Evolutionary conservation across 2,329 filamentous ascomycete species (phyloP).

Genomic region (Xylaria sp.): DNA sequence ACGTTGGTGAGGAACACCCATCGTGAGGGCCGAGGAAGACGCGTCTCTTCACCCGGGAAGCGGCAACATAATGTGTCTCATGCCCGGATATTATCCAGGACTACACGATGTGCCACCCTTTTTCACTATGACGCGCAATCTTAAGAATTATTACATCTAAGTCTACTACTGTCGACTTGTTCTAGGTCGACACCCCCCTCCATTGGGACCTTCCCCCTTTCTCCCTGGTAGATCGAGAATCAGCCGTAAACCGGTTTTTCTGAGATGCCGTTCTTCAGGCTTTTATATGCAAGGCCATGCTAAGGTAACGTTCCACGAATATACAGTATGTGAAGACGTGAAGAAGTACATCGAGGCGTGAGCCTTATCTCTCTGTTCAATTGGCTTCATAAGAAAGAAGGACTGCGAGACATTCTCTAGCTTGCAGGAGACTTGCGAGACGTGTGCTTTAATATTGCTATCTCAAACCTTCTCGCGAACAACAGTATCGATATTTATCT

Average conservation of each 20-base stretch:
- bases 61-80: slow-evolving; percentile 31
- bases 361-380: slow-evolving; percentile 18
- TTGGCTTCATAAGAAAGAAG: neutral
- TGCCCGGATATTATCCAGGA: slow-evolving; percentile 33
- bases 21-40: slow-evolving; percentile 11
- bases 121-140: slow-evolving; percentile 1
- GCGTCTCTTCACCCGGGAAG: slow-evolving; percentile 27
- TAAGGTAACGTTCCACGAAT: slow-evolving; percentile 7
- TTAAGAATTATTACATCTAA: neutral
- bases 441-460: neutral
- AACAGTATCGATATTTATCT: neutral
- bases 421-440: neutral
- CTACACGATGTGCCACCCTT: slow-evolving; percentile 7
- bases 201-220: neutral
- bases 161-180: slow-evolving; percentile 9
- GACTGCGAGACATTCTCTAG: neutral
- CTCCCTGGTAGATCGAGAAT: neutral
- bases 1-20: neutral
- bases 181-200: slow-evolving; percentile 30
- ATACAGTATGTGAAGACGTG: slow-evolving; percentile 7
- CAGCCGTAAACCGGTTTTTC: slow-evolving; percentile 20
- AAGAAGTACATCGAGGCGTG: neutral
- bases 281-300: slow-evolving; percentile 15
- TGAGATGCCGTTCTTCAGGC: slow-evolving; percentile 5
- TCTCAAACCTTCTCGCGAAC: neutral